phyloP scores from a whole-genome alignment of 2,329 filamentous ascomycete genomes.

The Cadophora sp. region DNA sequence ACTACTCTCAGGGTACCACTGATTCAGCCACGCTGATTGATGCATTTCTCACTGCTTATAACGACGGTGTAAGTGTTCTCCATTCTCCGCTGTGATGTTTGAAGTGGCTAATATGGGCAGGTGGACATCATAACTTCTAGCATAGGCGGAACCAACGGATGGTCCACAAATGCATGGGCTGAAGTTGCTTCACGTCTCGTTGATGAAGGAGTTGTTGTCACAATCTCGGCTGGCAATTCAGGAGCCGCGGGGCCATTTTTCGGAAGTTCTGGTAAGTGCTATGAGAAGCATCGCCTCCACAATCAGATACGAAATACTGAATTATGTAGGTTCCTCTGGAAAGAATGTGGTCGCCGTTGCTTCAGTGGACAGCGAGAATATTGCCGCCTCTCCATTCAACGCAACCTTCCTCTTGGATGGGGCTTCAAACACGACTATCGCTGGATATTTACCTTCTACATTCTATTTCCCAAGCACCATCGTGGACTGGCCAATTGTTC shows the following conservation, averaged over 20 bases:
- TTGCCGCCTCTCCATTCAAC: constrained; percentile 5
- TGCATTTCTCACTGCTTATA: constrained; percentile 3
- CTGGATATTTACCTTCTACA: constrained; percentile 12
- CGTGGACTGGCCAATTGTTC: constrained; percentile 11
- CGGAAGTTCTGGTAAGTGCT: constrained; percentile 1
- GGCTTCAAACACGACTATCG: not conserved
- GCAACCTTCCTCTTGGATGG: constrained; percentile 9
- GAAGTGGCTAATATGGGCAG: not conserved
- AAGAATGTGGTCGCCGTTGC: constrained; percentile 12
- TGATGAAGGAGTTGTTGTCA: constrained; percentile 14
- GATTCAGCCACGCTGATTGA: constrained; percentile 11
- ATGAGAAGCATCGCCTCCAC: too few relatives aligned
- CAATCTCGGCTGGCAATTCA: constrained; percentile 12
- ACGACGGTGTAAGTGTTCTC: constrained; percentile 8
- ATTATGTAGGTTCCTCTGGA: not conserved
- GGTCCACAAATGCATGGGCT: constrained; percentile 12
- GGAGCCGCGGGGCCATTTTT: constrained; percentile 8
- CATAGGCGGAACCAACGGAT: constrained; percentile 4
- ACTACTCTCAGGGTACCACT: not conserved
- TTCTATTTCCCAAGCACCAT: constrained; percentile 8
- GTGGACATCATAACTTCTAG: constrained; percentile 14
- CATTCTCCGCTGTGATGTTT: too few relatives aligned
- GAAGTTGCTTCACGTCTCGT: constrained; percentile 16
- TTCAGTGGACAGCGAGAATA: constrained; percentile 1
- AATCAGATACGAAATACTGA: too few relatives aligned